Percentiles rank a stretch among this genome's conserved stretches.
Conservation (phyloP, 2,329 filamentous ascomycete genomes). For the Elsinoe fawcettii region DNA sequence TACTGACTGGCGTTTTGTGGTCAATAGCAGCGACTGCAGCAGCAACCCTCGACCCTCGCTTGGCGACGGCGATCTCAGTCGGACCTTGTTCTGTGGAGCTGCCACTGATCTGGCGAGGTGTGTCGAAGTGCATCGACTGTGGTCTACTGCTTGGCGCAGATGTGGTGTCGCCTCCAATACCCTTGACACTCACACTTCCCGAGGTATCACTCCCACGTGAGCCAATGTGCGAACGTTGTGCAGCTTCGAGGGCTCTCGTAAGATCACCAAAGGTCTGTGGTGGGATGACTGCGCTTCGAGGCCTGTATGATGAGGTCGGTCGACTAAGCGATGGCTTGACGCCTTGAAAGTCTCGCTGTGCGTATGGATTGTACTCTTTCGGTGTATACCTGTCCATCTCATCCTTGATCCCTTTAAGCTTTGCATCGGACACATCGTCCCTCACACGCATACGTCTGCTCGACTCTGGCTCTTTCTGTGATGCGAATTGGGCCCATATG, state of each 20-base stretch:
- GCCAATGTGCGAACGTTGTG: constrained; percentile 16
- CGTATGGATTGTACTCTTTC: constrained; percentile 51
- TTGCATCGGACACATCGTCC: constrained; percentile 40
- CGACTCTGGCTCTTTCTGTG: constrained; percentile 23
- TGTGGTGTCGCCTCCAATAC: constrained; percentile 23
- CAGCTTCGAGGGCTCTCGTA: neutral
- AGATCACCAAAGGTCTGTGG: constrained; percentile 13
- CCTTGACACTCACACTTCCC: constrained; percentile 9
- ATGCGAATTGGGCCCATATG: constrained; percentile 70
- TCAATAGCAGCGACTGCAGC: constrained; percentile 58
- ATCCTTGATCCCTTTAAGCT: constrained; percentile 8
- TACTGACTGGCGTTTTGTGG: constrained; percentile 39
- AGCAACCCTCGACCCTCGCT: constrained; percentile 51
- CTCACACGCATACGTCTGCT: constrained; percentile 5
- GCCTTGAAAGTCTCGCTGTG: constrained; percentile 54
- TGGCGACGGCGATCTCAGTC: constrained; percentile 28
- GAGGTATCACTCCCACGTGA: constrained; percentile 16
- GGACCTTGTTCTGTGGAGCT: constrained; percentile 28
- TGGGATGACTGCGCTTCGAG: constrained; percentile 22
- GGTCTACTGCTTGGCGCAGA: constrained; percentile 3
- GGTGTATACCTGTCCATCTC: constrained; percentile 51
- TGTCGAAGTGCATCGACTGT: constrained; percentile 27
- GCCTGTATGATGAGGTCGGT: constrained; percentile 20
- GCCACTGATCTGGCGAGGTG: constrained; percentile 31
- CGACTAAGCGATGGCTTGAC: constrained; percentile 37